Evolutionary conservation across 495 filamentous ascomycete genomes (phyloP).

Genomic region (Xylaria acuta): DNA sequence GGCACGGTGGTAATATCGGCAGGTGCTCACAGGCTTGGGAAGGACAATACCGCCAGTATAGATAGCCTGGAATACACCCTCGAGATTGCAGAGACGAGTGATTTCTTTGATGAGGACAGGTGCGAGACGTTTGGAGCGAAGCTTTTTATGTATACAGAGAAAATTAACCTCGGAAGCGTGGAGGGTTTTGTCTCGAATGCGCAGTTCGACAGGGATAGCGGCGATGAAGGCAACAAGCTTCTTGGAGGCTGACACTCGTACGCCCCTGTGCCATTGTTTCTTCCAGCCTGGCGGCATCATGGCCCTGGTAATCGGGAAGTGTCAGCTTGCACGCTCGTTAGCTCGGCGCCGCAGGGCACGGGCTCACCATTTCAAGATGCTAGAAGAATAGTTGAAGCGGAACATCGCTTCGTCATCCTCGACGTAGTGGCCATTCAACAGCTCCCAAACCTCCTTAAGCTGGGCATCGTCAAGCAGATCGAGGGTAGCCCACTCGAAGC

Average conservation of each 20-base stretch:
- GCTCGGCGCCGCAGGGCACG: background rate
- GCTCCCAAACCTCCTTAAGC: constrained; percentile 83
- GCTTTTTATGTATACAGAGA: constrained; percentile 96
- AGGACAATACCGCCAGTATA: constrained; percentile 92
- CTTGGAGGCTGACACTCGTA: constrained; percentile 75
- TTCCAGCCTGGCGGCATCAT: constrained; percentile 94
- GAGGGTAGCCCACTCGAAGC: constrained; percentile 93
- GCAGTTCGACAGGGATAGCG: constrained; percentile 81
- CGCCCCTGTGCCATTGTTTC: constrained; percentile 94
- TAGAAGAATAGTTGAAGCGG: constrained; percentile 89
- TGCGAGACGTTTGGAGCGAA: constrained; percentile 87
- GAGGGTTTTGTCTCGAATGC: constrained; percentile 76
- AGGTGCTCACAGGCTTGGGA: constrained; percentile 88
- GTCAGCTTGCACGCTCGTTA: constrained; percentile 33
- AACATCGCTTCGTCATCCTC: constrained; percentile 98
- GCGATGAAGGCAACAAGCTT: constrained; percentile 95
- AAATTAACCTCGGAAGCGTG: constrained; percentile 94
- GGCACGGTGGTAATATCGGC: constrained; percentile 91
- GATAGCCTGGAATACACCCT: constrained; percentile 88
- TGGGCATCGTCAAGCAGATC: constrained; percentile 68
- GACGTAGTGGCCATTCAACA: constrained; percentile 91
- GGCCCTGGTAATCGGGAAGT: constrained; percentile 65
- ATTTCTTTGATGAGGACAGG: constrained; percentile 97
- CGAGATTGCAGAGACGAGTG: constrained; percentile 83
- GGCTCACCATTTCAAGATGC: constrained; percentile 84